Evolutionary conservation across 1,284 basidiomycete genomes (phyloP).

Genomic region (Tylopilus orsonianus): DNA sequence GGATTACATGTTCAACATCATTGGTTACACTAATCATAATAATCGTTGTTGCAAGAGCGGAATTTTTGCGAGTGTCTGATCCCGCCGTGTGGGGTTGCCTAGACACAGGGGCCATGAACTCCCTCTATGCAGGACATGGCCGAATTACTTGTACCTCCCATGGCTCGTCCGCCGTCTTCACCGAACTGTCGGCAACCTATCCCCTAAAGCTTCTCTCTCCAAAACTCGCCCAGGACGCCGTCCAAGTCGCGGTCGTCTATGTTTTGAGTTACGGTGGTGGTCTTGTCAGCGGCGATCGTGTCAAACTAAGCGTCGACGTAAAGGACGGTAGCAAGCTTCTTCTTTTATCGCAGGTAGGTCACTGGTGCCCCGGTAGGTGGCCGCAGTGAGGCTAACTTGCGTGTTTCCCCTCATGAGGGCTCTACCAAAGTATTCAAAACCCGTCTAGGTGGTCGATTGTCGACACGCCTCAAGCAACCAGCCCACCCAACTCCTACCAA

Average conservation of each 20-base stretch:
- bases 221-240: conserved; percentile 42
- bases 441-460: conserved; percentile 51
- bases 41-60: conserved; percentile 13
- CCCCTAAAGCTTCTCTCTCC: conserved; percentile 91
- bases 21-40: conserved; percentile 28
- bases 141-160: conserved; percentile 52
- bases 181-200: conserved; percentile 79
- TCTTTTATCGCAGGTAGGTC: conserved; percentile 77
- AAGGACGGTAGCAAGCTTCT: conserved; percentile 57
- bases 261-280: conserved; percentile 92
- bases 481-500: conserved; percentile 25
- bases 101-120: conserved; percentile 23
- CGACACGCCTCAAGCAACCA: conserved; percentile 32
- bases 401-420: conserved; percentile 58
- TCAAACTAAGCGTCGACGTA: conserved; percentile 67
- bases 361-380: background rate
- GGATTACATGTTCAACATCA: conserved; percentile 35
- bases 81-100: no score
- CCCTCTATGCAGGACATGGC: conserved; percentile 50
- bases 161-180: conserved; percentile 62
- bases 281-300: conserved; percentile 83
- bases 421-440: conserved; percentile 92
- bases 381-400: background rate
- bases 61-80: background rate
- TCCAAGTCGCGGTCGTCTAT: conserved; percentile 76